A percentile compares a stretch with the other conserved stretches of the same genome.
Evolutionary conservation across 257 asterid genomes (phyloP).

Genomic region (Gynochthodes officinalis): DNA sequence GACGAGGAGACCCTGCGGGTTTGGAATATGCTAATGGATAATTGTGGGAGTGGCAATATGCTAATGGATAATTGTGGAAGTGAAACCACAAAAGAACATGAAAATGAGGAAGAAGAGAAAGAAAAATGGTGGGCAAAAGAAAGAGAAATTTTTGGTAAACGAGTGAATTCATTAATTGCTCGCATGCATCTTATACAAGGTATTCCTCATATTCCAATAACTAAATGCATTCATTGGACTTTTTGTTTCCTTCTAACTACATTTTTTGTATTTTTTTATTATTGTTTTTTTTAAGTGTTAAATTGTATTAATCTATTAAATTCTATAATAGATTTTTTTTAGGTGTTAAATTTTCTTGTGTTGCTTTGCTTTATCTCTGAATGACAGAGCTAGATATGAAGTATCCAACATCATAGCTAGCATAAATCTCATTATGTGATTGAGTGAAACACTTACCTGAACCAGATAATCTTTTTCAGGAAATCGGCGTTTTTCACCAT

Average conservation of each 20-base stretch:
- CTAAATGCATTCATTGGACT: too few species aligned
- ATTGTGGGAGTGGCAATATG: constrained; percentile 33
- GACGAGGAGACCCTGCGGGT: constrained; percentile 28
- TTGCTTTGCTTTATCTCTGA: too few species aligned
- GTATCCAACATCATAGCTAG: too few species aligned
- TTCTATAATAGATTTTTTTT: too few species aligned
- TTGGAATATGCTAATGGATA: constrained; percentile 37
- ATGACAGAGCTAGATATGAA: too few species aligned
- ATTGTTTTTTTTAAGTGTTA: too few species aligned
- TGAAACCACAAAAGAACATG: constrained; percentile 18
- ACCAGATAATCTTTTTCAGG: constrained; percentile 29
- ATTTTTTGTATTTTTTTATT: neutral
- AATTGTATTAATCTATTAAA: too few species aligned
- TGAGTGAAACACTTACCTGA: too few species aligned
- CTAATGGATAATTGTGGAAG: constrained; percentile 26
- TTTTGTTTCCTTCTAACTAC: neutral
- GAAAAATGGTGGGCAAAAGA: constrained; percentile 29
- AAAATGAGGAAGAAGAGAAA: constrained; percentile 26
- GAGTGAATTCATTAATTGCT: constrained; percentile 25
- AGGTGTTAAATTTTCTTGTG: too few species aligned
- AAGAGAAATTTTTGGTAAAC: constrained; percentile 19
- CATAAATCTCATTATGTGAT: too few species aligned
- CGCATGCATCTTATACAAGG: constrained; percentile 45
- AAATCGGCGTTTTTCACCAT: constrained; percentile 32
- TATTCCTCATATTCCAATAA: constrained; percentile 8